Conservation (phyloP, 805 yeast species). For the Ogataea zsoltii region DNA sequence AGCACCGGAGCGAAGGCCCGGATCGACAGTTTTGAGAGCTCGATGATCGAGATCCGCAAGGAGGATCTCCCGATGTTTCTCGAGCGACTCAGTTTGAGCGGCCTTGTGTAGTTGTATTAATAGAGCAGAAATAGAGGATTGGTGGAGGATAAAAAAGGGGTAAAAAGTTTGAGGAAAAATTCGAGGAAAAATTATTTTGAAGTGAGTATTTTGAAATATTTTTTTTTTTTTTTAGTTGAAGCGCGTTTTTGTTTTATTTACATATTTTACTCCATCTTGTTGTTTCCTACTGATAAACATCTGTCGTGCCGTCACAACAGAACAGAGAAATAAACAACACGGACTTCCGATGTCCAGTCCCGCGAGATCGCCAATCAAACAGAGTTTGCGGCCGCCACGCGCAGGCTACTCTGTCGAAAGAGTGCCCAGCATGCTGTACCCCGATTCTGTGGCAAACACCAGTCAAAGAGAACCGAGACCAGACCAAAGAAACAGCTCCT, state of each 20-base stretch:
- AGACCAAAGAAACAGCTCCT: too few relatives aligned
- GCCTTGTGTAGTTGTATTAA: constrained; percentile 39
- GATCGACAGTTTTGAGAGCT: constrained; percentile 92
- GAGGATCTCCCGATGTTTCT: constrained; percentile 88
- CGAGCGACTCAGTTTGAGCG: constrained; percentile 79
- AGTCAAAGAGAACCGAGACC: neutral
- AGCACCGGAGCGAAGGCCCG: constrained; percentile 85
- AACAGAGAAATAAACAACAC: neutral
- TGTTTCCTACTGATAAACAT: too few relatives aligned
- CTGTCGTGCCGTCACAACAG: too few relatives aligned
- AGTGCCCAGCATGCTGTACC: constrained; percentile 2
- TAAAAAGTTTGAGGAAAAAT: neutral
- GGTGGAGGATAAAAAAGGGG: neutral
- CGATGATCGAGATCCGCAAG: constrained; percentile 84
- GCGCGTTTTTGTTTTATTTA: constrained; percentile 1
- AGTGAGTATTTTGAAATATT: neutral
- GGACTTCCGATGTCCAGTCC: constrained; percentile 2
- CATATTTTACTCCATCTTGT: neutral
- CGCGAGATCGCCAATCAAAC: neutral
- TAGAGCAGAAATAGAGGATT: neutral
- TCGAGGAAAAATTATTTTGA: too few relatives aligned
- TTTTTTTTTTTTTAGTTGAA: neutral
- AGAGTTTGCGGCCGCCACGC: neutral
- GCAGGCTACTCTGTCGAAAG: neutral
- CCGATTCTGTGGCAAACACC: neutral